These are phyloP conservation scores for Verticillium albo-atrum DNA, from an alignment of 2,329 filamentous ascomycete species.

Conservation along the genomic window DNA sequence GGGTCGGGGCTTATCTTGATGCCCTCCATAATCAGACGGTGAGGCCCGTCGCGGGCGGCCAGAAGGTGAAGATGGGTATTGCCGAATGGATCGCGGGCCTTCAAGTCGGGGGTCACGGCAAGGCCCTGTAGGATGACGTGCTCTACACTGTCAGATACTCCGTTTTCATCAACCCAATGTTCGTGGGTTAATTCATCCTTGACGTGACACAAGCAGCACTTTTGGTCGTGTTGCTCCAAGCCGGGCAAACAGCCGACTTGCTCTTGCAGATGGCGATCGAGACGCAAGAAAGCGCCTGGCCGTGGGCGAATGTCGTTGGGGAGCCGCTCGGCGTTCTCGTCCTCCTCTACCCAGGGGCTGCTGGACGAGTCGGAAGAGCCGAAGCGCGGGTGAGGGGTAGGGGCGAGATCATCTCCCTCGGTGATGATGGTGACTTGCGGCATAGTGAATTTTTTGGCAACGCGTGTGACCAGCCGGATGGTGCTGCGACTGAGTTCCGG, in stretches of 20 bases:
- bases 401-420: slow-evolving; percentile 15
- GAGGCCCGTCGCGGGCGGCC: slow-evolving; percentile 28
- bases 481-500: slow-evolving; percentile 26
- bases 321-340: slow-evolving; percentile 11
- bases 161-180: slow-evolving; percentile 23
- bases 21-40: slow-evolving; percentile 21
- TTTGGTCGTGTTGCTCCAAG: slow-evolving; percentile 14
- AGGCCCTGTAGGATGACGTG: slow-evolving; percentile 3
- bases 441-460: slow-evolving; percentile 34
- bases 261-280: slow-evolving; percentile 15
- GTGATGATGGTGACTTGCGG: slow-evolving; percentile 16
- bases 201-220: slow-evolving; percentile 24
- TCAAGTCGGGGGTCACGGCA: slow-evolving; percentile 8
- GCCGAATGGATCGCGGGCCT: slow-evolving; percentile 34
- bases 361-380: slow-evolving; percentile 8
- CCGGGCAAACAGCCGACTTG: slow-evolving; percentile 14
- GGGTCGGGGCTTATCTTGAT: slow-evolving; percentile 12
- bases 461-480: slow-evolving; percentile 28
- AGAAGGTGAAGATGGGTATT: slow-evolving; percentile 45
- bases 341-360: slow-evolving; percentile 23
- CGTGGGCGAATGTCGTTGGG: slow-evolving; percentile 23
- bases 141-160: slow-evolving; percentile 14
- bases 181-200: slow-evolving; percentile 16
- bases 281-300: slow-evolving; percentile 46
- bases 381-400: slow-evolving; percentile 17